A percentile compares a stretch with the other conserved stretches of the same genome.
Evolutionary conservation across 352 stramenopile species (phyloP).

Genomic region (Phytophthora vignae): DNA sequence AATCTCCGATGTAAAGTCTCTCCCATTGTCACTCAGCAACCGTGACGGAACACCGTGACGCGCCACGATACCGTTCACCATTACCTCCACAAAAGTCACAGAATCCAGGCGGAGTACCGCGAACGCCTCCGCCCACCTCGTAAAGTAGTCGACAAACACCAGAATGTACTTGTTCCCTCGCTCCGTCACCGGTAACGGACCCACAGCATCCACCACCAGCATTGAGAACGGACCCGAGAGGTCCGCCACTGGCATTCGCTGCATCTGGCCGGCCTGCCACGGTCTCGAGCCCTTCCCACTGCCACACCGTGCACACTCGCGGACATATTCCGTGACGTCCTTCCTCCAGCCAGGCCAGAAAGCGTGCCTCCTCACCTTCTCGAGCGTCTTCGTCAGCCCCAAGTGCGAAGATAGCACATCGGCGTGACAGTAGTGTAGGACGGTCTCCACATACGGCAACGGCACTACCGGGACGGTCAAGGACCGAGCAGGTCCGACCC

Average conservation of each 20-base stretch:
- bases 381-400: slow-evolving; percentile 7
- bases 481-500: slow-evolving; percentile 1
- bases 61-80: slow-evolving; percentile 1
- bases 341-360: slow-evolving; percentile 2
- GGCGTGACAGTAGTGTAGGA: slow-evolving; percentile 17
- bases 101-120: neutral
- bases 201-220: slow-evolving; percentile 1
- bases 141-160: slow-evolving; percentile 1
- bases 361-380: slow-evolving; percentile 7
- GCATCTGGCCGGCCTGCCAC: slow-evolving; percentile 10
- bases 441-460: slow-evolving; percentile 6
- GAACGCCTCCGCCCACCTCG: slow-evolving; percentile 1
- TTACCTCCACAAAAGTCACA: neutral
- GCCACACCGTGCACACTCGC: neutral
- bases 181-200: neutral
- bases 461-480: slow-evolving; percentile 12
- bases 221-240: neutral
- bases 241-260: slow-evolving; percentile 12
- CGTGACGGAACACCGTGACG: slow-evolving; percentile 4
- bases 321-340: slow-evolving; percentile 1
- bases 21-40: slow-evolving; percentile 8
- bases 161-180: slow-evolving; percentile 4
- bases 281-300: neutral
- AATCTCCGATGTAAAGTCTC: slow-evolving; percentile 9
- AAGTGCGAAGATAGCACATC: slow-evolving; percentile 11